phyloP scores from a whole-genome alignment of 371 early-diverging fungal genomes.

The Synchytrium microbalum region DNA sequence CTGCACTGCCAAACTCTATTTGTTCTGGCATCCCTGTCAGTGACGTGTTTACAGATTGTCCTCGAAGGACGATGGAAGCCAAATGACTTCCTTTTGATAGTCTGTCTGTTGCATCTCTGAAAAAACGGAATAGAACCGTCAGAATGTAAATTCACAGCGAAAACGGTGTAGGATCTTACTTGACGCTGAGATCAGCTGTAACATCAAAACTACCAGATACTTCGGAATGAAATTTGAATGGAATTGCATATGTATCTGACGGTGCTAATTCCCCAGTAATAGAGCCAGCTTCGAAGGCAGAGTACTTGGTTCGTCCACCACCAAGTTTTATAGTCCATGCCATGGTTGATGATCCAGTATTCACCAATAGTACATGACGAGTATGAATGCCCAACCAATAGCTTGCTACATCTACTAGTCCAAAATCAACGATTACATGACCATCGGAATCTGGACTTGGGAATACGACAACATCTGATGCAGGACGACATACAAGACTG shows the following conservation, averaged over 20 bases:
- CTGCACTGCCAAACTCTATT: conserved; percentile 41
- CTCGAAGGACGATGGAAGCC: conserved; percentile 34
- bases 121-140: too few species aligned
- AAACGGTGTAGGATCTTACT: conserved; percentile 5
- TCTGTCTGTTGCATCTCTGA: conserved; percentile 29
- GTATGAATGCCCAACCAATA: conserved; percentile 27
- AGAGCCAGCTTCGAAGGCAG: conserved; percentile 23
- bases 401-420: conserved; percentile 30
- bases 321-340: conserved; percentile 42
- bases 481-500: conserved; percentile 27
- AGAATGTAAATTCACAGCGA: neutral
- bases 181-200: conserved; percentile 33
- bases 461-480: conserved; percentile 32
- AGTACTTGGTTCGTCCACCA: conserved; percentile 29
- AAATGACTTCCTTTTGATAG: conserved; percentile 29
- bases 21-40: conserved; percentile 38
- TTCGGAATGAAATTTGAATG: conserved; percentile 37
- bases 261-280: conserved; percentile 36
- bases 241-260: conserved; percentile 36
- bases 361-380: conserved; percentile 36
- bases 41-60: conserved; percentile 34
- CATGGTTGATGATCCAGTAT: conserved; percentile 27
- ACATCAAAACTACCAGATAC: conserved; percentile 38
- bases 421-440: conserved; percentile 42
- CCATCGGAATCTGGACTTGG: conserved; percentile 27